Percentiles rank a stretch among this genome's conserved stretches.
These are phyloP conservation scores for Puccinia polysora DNA, from an alignment of 1,284 basidiomycete species.

Conservation along the genomic window DNA sequence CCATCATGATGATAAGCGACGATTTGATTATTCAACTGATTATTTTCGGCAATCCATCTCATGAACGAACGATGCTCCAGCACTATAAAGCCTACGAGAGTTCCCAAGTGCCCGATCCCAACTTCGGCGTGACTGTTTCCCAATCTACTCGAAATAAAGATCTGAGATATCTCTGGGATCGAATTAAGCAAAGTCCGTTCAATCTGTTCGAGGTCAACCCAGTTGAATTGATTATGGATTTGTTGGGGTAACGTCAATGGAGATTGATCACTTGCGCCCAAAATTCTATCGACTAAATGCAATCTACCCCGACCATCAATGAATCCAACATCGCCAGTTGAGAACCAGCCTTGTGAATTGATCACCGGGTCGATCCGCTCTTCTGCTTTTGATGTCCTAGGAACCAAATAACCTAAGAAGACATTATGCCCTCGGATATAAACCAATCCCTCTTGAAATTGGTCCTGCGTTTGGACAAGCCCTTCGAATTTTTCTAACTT, in stretches of 20 bases:
- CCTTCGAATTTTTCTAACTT: constrained; percentile 22
- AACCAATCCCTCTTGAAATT: constrained; percentile 18
- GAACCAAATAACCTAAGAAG: constrained; percentile 13
- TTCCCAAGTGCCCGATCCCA: constrained; percentile 2
- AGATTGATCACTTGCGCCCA: neutral
- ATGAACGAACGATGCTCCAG: constrained; percentile 2
- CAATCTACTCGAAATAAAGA: constrained; percentile 17
- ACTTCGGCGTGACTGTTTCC: neutral
- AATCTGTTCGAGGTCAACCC: constrained; percentile 27
- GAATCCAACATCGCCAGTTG: constrained; percentile 36
- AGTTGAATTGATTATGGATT: constrained; percentile 37
- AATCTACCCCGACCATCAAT: constrained; percentile 7
- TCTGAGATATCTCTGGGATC: constrained; percentile 13
- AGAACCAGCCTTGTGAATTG: constrained; percentile 29
- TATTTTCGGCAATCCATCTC: constrained; percentile 6
- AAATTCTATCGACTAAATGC: constrained; percentile 26
- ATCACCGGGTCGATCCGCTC: constrained; percentile 1
- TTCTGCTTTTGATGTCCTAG: neutral
- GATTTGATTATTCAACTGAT: neutral
- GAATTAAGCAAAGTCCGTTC: constrained; percentile 9
- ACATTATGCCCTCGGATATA: constrained; percentile 29
- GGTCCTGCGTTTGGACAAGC: constrained; percentile 9
- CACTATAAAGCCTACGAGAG: constrained; percentile 21
- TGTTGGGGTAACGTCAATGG: constrained; percentile 1
- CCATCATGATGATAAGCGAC: neutral